Percentiles rank a stretch among this genome's conserved stretches.
Evolutionary conservation across 805 yeast species (phyloP).

Genomic region (Ogataea nitratoaversa): DNA sequence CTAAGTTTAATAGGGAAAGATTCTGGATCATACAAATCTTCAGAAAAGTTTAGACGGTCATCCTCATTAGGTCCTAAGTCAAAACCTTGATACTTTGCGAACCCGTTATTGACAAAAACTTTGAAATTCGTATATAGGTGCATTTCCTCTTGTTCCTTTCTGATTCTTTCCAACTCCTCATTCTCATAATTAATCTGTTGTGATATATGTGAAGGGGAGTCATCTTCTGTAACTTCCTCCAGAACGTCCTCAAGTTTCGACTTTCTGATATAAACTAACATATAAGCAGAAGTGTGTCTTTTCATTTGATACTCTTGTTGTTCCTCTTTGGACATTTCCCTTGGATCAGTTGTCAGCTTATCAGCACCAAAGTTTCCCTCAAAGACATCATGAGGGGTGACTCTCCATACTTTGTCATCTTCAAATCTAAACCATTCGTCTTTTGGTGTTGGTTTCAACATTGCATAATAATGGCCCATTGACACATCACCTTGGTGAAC

Average conservation of each 20-base stretch:
- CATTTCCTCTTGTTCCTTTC: conserved; percentile 67
- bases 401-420: conserved; percentile 91
- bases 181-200: conserved; percentile 60
- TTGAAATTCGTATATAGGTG: conserved; percentile 57
- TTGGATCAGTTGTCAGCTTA: conserved; percentile 44
- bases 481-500: conserved; percentile 96
- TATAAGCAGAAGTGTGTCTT: conserved; percentile 91
- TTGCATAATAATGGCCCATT: conserved; percentile 93
- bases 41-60: conserved; percentile 40
- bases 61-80: conserved; percentile 68
- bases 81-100: conserved; percentile 62
- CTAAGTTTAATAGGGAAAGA: conserved; percentile 47
- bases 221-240: conserved; percentile 49
- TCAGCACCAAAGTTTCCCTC: conserved; percentile 91
- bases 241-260: conserved; percentile 53
- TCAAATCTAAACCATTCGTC: conserved; percentile 89
- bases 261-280: conserved; percentile 88
- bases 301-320: conserved; percentile 62
- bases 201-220: conserved; percentile 67
- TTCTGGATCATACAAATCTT: conserved; percentile 42
- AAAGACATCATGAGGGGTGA: conserved; percentile 77
- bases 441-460: conserved; percentile 73
- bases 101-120: conserved; percentile 50
- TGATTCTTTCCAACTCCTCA: conserved; percentile 47
- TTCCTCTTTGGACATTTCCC: conserved; percentile 51